Evolutionary conservation across 768 basidiomycete species (phyloP).

Genomic region (Dendrothele bispora): DNA sequence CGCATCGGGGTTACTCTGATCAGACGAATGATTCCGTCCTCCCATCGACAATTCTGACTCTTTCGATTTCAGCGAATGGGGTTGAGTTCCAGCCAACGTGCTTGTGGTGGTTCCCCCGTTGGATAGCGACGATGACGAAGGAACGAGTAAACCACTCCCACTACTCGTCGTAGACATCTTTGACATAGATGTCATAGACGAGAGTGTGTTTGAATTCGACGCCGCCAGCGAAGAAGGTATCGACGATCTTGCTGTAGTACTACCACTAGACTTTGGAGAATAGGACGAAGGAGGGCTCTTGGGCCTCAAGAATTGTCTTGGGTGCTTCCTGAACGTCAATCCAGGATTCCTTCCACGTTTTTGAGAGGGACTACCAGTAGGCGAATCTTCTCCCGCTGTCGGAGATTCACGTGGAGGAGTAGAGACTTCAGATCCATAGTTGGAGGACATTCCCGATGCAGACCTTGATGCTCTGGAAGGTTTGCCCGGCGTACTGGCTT

Average conservation of each 20-base stretch:
- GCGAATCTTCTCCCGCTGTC: constrained; percentile 48
- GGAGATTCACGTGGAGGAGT: constrained; percentile 35
- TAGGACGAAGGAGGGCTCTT: constrained; percentile 50
- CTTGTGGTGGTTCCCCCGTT: constrained; percentile 32
- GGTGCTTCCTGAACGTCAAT: constrained; percentile 71
- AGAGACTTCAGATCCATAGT: constrained; percentile 45
- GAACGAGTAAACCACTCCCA: constrained; percentile 43
- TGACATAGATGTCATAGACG: constrained; percentile 2
- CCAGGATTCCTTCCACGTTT: constrained; percentile 69
- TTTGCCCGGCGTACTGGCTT: constrained; percentile 65
- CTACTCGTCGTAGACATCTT: background rate
- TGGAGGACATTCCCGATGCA: constrained; percentile 59
- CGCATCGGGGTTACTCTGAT: constrained; percentile 37
- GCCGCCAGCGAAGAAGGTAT: too few species aligned
- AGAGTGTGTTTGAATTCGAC: background rate
- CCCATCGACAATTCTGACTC: constrained; percentile 77
- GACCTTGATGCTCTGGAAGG: constrained; percentile 41
- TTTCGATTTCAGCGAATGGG: constrained; percentile 79
- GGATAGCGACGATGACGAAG: constrained; percentile 66
- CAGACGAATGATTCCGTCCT: constrained; percentile 69
- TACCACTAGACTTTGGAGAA: constrained; percentile 39
- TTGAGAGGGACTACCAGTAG: constrained; percentile 49
- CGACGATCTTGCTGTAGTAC: constrained; percentile 34
- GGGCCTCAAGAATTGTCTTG: constrained; percentile 70
- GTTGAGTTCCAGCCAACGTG: constrained; percentile 35